Conservation (phyloP, 352 stramenopile species). For the Phytophthora pinifolia region DNA sequence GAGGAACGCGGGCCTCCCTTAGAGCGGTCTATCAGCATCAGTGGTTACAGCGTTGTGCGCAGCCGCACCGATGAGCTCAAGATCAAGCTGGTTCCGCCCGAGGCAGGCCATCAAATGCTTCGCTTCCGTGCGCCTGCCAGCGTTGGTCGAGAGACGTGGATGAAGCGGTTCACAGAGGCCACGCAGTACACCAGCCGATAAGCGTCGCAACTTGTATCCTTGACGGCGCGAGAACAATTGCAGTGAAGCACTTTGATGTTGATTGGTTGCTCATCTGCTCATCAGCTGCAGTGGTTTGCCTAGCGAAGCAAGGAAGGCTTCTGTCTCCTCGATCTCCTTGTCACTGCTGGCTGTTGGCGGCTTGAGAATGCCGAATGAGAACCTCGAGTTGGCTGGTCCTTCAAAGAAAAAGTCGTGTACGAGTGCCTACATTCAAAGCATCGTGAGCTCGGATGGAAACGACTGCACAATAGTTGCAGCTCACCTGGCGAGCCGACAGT, state of each 20-base stretch:
- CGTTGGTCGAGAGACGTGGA: slow-evolving; percentile 73
- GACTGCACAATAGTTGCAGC: neutral
- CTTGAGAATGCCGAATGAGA: slow-evolving; percentile 10
- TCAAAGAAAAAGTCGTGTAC: slow-evolving; percentile 52
- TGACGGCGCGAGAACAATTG: neutral
- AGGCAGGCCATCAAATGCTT: slow-evolving; percentile 61
- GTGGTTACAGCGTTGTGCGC: slow-evolving; percentile 66
- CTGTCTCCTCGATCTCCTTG: slow-evolving; percentile 11
- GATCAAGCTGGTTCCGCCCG: slow-evolving; percentile 73
- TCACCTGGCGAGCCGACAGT: slow-evolving; percentile 46
- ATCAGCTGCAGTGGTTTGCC: slow-evolving; percentile 32
- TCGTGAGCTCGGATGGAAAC: slow-evolving; percentile 1
- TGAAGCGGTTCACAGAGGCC: slow-evolving; percentile 75
- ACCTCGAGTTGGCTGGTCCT: slow-evolving; percentile 21
- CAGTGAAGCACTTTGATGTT: slow-evolving; percentile 14
- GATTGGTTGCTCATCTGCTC: slow-evolving; percentile 1
- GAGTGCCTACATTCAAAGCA: slow-evolving; percentile 26
- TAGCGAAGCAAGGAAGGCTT: slow-evolving; percentile 36
- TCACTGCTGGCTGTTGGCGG: neutral
- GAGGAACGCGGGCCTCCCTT: slow-evolving; percentile 60
- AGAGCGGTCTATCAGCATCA: slow-evolving; percentile 54
- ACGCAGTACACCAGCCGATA: slow-evolving; percentile 47
- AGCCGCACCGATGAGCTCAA: slow-evolving; percentile 81
- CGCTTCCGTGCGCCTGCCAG: slow-evolving; percentile 73
- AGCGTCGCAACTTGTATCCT: no score